Percentiles rank a stretch among this genome's conserved stretches.
Evolutionary conservation across 495 filamentous ascomycete species (phyloP).

Genomic region (Lepidopterella palustris): DNA sequence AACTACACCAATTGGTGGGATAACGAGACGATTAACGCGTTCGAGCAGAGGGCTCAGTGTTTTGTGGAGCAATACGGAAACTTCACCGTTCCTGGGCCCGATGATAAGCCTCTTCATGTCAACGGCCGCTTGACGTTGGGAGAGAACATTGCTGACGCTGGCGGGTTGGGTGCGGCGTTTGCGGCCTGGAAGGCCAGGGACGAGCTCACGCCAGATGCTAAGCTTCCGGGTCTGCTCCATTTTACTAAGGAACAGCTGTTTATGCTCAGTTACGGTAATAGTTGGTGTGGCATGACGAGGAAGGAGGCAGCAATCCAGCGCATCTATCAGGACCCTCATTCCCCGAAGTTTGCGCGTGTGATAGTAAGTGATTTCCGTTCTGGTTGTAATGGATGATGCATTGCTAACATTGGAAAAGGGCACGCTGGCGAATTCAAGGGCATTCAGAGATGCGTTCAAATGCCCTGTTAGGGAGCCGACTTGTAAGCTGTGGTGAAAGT

Average conservation of each 20-base stretch:
- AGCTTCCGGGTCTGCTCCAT: constrained; percentile 56
- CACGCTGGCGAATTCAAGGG: not conserved
- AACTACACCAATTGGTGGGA: constrained; percentile 69
- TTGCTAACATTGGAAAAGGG: not conserved
- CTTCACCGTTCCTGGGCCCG: constrained; percentile 51
- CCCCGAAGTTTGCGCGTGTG: not conserved
- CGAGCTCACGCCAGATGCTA: constrained; percentile 45
- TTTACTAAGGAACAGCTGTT: constrained; percentile 58
- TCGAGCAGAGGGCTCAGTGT: constrained; percentile 58
- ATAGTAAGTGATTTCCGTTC: not conserved
- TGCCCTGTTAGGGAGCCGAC: not conserved
- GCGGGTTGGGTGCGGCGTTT: constrained; percentile 59
- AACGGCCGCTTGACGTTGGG: constrained; percentile 63
- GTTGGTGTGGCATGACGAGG: not conserved
- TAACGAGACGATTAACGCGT: constrained; percentile 54
- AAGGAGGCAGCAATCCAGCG: not conserved
- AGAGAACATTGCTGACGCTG: constrained; percentile 74
- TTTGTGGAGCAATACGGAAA: constrained; percentile 65
- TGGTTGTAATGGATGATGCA: not conserved
- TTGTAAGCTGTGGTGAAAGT: not conserved
- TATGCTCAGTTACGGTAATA: not conserved
- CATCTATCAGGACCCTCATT: not conserved
- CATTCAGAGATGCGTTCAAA: not conserved
- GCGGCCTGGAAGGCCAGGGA: constrained; percentile 59
- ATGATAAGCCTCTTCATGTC: constrained; percentile 55